A percentile compares a stretch with the other conserved stretches of the same genome.
phyloP scores from a whole-genome alignment of 2,329 filamentous ascomycete species.

The Thelonectria rubi region DNA sequence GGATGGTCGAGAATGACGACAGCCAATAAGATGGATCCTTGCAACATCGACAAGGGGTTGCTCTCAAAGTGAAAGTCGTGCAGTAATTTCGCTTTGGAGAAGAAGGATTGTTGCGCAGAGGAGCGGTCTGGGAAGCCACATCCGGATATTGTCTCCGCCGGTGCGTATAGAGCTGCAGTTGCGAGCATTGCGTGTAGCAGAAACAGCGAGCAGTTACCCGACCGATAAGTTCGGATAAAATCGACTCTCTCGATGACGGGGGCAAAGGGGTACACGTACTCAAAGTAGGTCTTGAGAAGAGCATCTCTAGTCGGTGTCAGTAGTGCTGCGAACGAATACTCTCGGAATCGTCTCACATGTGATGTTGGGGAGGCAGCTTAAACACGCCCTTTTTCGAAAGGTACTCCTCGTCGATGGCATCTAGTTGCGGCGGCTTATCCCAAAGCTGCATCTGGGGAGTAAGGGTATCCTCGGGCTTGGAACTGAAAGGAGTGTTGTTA shows the following conservation, averaged over 20 bases:
- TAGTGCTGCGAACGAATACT: neutral
- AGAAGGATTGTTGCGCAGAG: slow-evolving; percentile 25
- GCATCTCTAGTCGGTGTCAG: slow-evolving; percentile 15
- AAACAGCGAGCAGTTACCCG: slow-evolving; percentile 24
- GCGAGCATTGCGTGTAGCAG: slow-evolving; percentile 23
- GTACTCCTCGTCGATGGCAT: slow-evolving; percentile 28
- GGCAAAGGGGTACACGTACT: slow-evolving; percentile 25
- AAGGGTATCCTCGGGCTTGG: neutral
- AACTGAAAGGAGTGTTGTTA: neutral
- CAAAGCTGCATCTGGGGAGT: slow-evolving; percentile 16
- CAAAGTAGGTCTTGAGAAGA: slow-evolving; percentile 28
- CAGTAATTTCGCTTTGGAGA: slow-evolving; percentile 30
- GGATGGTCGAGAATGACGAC: slow-evolving; percentile 26
- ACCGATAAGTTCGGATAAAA: slow-evolving; percentile 20
- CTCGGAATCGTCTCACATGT: slow-evolving; percentile 11
- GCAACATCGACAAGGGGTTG: slow-evolving; percentile 16
- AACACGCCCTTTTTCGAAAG: slow-evolving; percentile 32
- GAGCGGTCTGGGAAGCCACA: slow-evolving; percentile 26
- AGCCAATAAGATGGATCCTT: slow-evolving; percentile 28
- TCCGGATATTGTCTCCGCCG: slow-evolving; percentile 16
- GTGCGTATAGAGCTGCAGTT: neutral
- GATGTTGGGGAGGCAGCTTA: slow-evolving; percentile 18
- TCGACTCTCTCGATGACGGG: slow-evolving; percentile 23
- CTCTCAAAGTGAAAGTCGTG: slow-evolving; percentile 32
- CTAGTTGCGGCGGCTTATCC: slow-evolving; percentile 16